Conservation (phyloP, 2,329 filamentous ascomycete genomes). For the Cladobotryum mycophilum region DNA sequence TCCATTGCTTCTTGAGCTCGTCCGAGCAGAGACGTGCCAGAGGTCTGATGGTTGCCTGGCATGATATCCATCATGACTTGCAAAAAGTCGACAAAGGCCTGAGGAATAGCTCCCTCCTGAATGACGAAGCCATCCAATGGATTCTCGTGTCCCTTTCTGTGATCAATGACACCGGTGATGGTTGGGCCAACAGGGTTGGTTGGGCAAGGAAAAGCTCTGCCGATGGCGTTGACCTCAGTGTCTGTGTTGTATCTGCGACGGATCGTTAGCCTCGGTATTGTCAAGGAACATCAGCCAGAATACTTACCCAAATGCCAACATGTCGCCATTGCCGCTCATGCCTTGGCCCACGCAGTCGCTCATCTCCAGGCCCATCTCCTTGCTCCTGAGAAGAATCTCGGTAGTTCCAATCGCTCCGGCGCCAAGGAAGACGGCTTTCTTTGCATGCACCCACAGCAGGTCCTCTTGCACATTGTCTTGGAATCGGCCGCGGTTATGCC, state of each 20-base stretch:
- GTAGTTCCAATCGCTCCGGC: conserved; percentile 60
- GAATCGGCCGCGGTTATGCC: conserved; percentile 49
- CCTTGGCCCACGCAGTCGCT: conserved; percentile 51
- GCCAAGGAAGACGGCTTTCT: conserved; percentile 59
- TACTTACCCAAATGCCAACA: conserved; percentile 53
- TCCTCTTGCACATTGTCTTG: conserved; percentile 46
- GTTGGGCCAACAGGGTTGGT: conserved; percentile 54
- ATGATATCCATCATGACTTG: conserved; percentile 51
- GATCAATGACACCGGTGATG: conserved; percentile 58
- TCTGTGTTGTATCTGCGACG: conserved; percentile 50
- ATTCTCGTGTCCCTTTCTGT: conserved; percentile 42
- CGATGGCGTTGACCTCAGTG: conserved; percentile 50
- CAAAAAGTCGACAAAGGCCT: conserved; percentile 49
- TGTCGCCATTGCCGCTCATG: conserved; percentile 63
- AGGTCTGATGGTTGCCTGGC: conserved; percentile 22
- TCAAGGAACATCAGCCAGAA: neutral
- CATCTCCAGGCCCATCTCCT: conserved; percentile 50
- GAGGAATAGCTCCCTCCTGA: conserved; percentile 56
- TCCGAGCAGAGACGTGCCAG: neutral
- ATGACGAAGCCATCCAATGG: conserved; percentile 57
- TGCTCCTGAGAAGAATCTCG: conserved; percentile 58
- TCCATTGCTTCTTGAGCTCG: conserved; percentile 9
- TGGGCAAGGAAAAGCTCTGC: conserved; percentile 40
- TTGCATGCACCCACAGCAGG: conserved; percentile 62
- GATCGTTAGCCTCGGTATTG: too few relatives aligned